Evolutionary conservation across 164 flowering plant species (phyloP), one percentile per base, ranked within the genome.

Genomic region (Aristolochia contorta): DNA sequence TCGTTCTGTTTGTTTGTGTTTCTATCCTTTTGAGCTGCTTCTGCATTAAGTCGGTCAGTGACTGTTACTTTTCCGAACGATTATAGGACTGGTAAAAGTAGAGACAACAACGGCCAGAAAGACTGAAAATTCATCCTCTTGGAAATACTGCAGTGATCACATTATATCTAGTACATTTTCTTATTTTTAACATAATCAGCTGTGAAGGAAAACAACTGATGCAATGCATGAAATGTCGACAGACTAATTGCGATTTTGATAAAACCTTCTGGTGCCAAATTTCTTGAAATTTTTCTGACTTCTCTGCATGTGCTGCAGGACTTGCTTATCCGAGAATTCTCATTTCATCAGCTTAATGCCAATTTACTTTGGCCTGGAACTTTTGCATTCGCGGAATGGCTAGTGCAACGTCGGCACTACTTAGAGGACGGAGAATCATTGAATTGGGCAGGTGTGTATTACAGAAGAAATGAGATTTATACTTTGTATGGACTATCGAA

Each of bases 331-430:
- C 80, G 89, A 49, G 99, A 93, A 62, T 90, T 90, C 59, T 75
- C 95, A 33, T 93, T 90, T 67, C 99, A 90, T 76, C 82, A 86
- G 71, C 69, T 88, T 63, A 93, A 90, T 82, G 99, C 99, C 59
- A 90, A 93, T 81, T 75, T 93, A 54, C 89, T 93, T 47, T 90
- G 99, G 97, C 99, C 97, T 4, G 97, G 99, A 43, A 81, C 97
- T 24, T 93, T 93, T 82, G 65, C 89, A 33, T 90, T 92, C 79
- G 86, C 87, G 23, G 97, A 87, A 65, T 93, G 96, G 96, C 70
- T 93, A 67, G 81, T 84, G 71, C 72, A 85, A 54, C 75, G 85
- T 57, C 58, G 53, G 30, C 56, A 75, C 15, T 78, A 58, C 72
- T 60, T 93, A 10, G 72, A 85, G 75, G 89, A 19, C 72, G 82